Evolutionary conservation across 192 early-diverging fungal genomes (phyloP).

Genomic region (Coemansia sp.): DNA sequence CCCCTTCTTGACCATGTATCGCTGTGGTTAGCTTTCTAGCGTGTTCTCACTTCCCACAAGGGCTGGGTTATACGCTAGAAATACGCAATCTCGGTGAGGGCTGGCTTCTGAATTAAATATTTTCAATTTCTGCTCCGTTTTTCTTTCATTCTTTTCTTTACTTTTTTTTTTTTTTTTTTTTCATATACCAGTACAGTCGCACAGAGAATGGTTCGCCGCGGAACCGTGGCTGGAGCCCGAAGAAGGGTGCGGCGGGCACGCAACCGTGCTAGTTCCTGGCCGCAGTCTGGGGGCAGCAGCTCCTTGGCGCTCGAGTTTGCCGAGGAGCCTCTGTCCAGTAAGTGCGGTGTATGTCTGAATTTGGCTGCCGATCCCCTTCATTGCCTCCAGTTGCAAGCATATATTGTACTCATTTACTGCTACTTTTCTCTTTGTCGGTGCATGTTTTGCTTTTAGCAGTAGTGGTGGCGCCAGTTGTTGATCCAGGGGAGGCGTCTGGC

Average conservation of each 20-base stretch:
- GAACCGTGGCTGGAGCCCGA: constrained; percentile 7
- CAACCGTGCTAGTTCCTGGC: constrained; percentile 6
- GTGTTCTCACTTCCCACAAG: no score
- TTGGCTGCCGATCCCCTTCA: neutral
- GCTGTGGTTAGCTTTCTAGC: no score
- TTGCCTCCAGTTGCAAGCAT: neutral
- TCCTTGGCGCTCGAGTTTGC: neutral
- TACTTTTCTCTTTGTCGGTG: neutral
- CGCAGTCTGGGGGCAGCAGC: neutral
- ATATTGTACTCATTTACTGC: neutral
- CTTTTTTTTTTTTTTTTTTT: neutral
- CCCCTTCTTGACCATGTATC: no score
- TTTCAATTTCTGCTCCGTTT: neutral
- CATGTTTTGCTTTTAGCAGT: neutral
- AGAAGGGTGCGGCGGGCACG: constrained; percentile 10
- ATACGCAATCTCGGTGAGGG: no score
- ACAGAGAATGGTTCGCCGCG: constrained; percentile 23
- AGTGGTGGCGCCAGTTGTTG: neutral
- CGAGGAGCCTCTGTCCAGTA: constrained; percentile 2
- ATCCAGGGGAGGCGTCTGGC: neutral
- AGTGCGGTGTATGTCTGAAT: neutral
- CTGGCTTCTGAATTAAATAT: neutral
- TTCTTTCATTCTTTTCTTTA: neutral
- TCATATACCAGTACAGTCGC: neutral
- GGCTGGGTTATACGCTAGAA: no score